Evolutionary conservation across 306 rosid species (phyloP).

Genomic region (Prunus mume): DNA sequence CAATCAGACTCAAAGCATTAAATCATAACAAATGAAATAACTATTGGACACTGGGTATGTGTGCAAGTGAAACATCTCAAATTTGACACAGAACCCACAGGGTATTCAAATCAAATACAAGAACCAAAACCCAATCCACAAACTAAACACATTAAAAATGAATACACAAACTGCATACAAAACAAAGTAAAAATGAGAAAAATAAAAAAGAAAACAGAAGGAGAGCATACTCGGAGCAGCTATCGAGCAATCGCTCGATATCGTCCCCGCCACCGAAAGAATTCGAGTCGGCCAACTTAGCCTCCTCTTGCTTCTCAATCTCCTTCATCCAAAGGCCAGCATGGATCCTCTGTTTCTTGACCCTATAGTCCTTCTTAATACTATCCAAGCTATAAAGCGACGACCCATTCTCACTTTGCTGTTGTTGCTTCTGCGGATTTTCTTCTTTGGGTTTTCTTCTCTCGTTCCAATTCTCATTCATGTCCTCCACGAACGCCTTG

Average conservation of each 20-base stretch:
- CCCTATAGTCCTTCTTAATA: conserved; percentile 80
- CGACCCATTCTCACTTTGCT: conserved; percentile 29
- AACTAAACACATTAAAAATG: background rate
- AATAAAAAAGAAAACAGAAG: background rate
- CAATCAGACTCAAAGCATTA: background rate
- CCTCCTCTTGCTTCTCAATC: conserved; percentile 89
- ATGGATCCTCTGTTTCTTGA: conserved; percentile 87
- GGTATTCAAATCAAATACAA: background rate
- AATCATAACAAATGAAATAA: background rate
- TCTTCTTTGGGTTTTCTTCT: conserved; percentile 53
- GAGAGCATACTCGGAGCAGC: conserved; percentile 73
- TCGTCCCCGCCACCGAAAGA: conserved; percentile 48
- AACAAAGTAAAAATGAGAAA: background rate
- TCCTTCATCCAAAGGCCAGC: conserved; percentile 91
- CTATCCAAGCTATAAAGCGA: conserved; percentile 69
- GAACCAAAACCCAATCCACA: background rate
- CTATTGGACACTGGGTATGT: background rate
- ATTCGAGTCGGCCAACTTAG: conserved; percentile 53
- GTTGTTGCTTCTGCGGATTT: conserved; percentile 6
- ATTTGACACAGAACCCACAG: background rate
- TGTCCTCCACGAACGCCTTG: conserved; percentile 84
- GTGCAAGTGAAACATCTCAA: background rate
- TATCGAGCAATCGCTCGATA: conserved; percentile 79
- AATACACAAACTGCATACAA: background rate
- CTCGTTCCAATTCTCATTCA: conserved; percentile 81